A percentile compares a stretch with the other conserved stretches of the same genome.
phyloP scores from a whole-genome alignment of 805 yeast genomes.

The Wickerhamomyces silvicola region DNA sequence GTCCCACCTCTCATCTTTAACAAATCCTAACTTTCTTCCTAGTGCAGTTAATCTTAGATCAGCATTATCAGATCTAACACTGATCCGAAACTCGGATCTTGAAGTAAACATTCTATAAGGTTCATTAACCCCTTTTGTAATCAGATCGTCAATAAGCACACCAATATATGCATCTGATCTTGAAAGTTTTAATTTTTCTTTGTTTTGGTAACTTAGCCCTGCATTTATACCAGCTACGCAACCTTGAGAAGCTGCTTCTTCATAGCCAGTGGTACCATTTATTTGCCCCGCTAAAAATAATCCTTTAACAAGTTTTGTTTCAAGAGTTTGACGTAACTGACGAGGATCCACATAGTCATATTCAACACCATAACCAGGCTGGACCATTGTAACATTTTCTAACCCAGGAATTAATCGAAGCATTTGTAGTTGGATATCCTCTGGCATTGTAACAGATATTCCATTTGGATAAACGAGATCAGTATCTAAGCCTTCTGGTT shows the following conservation, averaged over 20 bases:
- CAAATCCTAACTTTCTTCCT: slow-evolving; percentile 64
- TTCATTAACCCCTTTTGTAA: slow-evolving; percentile 92
- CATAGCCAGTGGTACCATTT: slow-evolving; percentile 98
- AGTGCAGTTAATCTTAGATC: slow-evolving; percentile 71
- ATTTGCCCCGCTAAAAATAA: slow-evolving; percentile 93
- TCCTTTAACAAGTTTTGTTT: slow-evolving; percentile 74
- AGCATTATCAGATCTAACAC: slow-evolving; percentile 91
- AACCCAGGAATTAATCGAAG: slow-evolving; percentile 80
- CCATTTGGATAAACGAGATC: slow-evolving; percentile 95
- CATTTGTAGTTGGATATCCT: slow-evolving; percentile 74
- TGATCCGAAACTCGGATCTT: slow-evolving; percentile 86
- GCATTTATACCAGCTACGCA: slow-evolving; percentile 94
- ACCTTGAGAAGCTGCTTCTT: slow-evolving; percentile 98
- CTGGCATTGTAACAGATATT: slow-evolving; percentile 93
- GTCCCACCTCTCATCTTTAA: slow-evolving; percentile 51
- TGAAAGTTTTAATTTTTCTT: slow-evolving; percentile 45
- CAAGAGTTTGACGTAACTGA: slow-evolving; percentile 69
- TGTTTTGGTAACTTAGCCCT: slow-evolving; percentile 45
- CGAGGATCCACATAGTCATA: slow-evolving; percentile 95
- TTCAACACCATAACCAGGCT: slow-evolving; percentile 99
- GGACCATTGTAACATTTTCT: slow-evolving; percentile 79
- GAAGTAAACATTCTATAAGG: slow-evolving; percentile 98
- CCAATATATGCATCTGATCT: slow-evolving; percentile 90
- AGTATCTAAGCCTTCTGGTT: slow-evolving; percentile 89
- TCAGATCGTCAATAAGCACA: slow-evolving; percentile 86